phyloP scores from a whole-genome alignment of 768 basidiomycete species.

The Tricholomella constricta region DNA sequence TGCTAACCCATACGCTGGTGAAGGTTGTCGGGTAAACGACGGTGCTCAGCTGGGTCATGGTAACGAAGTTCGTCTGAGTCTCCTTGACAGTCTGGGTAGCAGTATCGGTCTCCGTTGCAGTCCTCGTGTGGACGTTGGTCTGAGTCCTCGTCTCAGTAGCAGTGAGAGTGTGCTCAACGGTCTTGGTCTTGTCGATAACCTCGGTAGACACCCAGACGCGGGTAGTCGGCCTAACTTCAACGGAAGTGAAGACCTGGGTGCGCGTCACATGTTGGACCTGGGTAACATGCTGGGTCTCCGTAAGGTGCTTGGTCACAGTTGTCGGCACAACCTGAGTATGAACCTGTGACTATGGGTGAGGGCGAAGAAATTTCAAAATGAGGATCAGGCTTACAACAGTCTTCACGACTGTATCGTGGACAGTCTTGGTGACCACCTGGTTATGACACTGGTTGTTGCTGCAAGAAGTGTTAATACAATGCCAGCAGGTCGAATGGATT shows the following conservation, averaged over 20 bases:
- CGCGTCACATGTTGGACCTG: conserved; percentile 42
- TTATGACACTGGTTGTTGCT: conserved; percentile 27
- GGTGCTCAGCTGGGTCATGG: conserved; percentile 53
- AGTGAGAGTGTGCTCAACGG: conserved; percentile 59
- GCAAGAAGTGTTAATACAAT: conserved; percentile 11
- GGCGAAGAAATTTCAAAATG: not conserved
- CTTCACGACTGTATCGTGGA: conserved; percentile 32
- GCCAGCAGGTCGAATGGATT: not conserved
- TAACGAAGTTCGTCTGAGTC: conserved; percentile 60
- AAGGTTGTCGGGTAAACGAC: conserved; percentile 60
- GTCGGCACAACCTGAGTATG: conserved; percentile 39
- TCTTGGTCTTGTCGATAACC: conserved; percentile 58
- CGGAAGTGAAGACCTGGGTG: conserved; percentile 52
- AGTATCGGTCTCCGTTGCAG: conserved; percentile 47
- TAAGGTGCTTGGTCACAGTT: conserved; percentile 44
- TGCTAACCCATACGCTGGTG: conserved; percentile 52
- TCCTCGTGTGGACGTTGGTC: conserved; percentile 55
- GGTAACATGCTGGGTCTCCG: conserved; percentile 33
- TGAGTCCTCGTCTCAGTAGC: conserved; percentile 63
- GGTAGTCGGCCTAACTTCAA: conserved; percentile 61
- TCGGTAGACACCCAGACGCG: conserved; percentile 69
- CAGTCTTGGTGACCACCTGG: conserved; percentile 39
- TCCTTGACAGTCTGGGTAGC: conserved; percentile 49
- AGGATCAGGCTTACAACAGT: conserved; percentile 23
- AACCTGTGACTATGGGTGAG: conserved; percentile 14